Conservation (phyloP, 2,329 filamentous ascomycete species). For the Scedosporium dehoogii region DNA sequence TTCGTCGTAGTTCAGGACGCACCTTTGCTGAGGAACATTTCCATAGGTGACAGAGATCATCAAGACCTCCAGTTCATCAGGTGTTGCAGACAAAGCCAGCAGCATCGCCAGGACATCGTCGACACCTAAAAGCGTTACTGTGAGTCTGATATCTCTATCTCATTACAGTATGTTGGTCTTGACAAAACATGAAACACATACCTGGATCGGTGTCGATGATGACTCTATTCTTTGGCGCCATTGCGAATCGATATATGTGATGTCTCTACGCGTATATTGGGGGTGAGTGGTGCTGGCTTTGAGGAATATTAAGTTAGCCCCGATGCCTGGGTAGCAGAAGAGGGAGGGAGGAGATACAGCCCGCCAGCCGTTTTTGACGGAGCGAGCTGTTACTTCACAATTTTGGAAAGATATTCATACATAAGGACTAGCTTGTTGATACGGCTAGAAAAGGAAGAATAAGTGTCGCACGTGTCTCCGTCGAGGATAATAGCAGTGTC, state of each 20-base stretch:
- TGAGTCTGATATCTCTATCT: neutral
- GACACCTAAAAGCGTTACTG: slow-evolving; percentile 45
- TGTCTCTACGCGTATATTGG: neutral
- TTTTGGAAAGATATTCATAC: too few species aligned
- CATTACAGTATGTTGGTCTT: neutral
- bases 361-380: too few species aligned
- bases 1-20: slow-evolving; percentile 12
- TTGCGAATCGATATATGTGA: slow-evolving; percentile 19
- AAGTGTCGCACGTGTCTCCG: too few species aligned
- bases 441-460: too few species aligned
- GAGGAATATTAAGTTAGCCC: too few species aligned
- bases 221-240: slow-evolving; percentile 59
- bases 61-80: slow-evolving; percentile 76
- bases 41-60: slow-evolving; percentile 88
- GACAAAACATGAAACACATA: slow-evolving; percentile 24
- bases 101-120: slow-evolving; percentile 88
- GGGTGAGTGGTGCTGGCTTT: neutral
- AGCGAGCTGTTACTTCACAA: too few species aligned
- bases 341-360: too few species aligned
- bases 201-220: slow-evolving; percentile 95
- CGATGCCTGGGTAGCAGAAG: too few species aligned
- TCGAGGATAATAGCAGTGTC: too few species aligned
- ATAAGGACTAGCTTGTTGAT: too few species aligned
- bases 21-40: slow-evolving; percentile 82
- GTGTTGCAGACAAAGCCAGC: slow-evolving; percentile 69